Conservation (phyloP, 805 yeast genomes). For the Ogataea glucozyma region DNA sequence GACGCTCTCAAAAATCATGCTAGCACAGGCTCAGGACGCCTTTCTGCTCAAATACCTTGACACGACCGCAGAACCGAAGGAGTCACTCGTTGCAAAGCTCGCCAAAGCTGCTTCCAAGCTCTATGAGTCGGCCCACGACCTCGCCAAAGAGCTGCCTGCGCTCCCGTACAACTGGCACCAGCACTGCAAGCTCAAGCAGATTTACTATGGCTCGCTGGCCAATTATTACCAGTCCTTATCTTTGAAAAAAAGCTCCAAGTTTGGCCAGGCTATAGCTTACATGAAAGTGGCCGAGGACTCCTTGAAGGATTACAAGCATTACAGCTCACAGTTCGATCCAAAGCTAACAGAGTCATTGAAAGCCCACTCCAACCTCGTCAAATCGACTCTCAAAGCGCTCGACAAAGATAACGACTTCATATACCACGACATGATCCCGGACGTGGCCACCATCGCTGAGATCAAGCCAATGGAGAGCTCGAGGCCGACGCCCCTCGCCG, state of each 20-base stretch:
- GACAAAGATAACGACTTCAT: conserved; percentile 88
- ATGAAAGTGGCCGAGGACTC: conserved; percentile 40
- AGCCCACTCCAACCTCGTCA: conserved; percentile 21
- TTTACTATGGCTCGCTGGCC: conserved; percentile 60
- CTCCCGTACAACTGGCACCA: conserved; percentile 49
- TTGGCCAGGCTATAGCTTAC: conserved; percentile 74
- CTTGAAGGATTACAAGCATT: conserved; percentile 25
- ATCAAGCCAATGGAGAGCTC: conserved; percentile 71
- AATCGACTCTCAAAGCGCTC: conserved; percentile 39
- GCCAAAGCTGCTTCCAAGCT: conserved; percentile 60
- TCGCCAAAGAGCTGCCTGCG: conserved; percentile 38
- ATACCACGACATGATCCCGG: conserved; percentile 77
- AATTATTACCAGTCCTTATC: conserved; percentile 58
- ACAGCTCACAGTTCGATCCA: conserved; percentile 25
- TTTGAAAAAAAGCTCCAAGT: conserved; percentile 55
- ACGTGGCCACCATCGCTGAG: conserved; percentile 57
- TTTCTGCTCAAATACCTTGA: conserved; percentile 66
- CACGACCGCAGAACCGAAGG: conserved; percentile 46
- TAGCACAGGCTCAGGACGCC: conserved; percentile 89
- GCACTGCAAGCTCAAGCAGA: conserved; percentile 50
- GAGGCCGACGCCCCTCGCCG: conserved; percentile 53
- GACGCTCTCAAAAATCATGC: conserved; percentile 62
- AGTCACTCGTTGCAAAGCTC: conserved; percentile 72
- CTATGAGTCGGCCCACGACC: conserved; percentile 53
- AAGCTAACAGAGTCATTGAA: conserved; percentile 35